phyloP scores from a whole-genome alignment of 1,139 yeast species.

The Geotrichum aggregatum region DNA sequence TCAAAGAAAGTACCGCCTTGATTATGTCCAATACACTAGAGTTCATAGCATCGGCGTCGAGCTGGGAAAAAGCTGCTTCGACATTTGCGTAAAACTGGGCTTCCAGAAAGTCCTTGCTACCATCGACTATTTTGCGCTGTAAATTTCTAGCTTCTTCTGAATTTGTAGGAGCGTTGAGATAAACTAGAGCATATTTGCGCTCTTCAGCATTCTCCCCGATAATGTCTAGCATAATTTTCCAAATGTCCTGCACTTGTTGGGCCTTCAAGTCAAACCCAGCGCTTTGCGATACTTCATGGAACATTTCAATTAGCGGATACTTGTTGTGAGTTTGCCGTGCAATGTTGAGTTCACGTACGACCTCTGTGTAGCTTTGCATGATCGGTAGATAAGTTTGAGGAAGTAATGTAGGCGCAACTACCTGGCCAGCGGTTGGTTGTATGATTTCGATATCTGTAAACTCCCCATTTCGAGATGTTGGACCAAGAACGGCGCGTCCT shows the following conservation, averaged over 20 bases:
- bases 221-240: constrained; percentile 36
- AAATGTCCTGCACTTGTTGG: constrained; percentile 39
- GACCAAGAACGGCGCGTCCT: constrained; percentile 40
- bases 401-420: constrained; percentile 16
- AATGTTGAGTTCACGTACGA: constrained; percentile 66
- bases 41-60: constrained; percentile 55
- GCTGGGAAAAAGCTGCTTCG: constrained; percentile 64
- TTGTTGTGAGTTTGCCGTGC: constrained; percentile 52
- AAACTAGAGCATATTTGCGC: constrained; percentile 45
- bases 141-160: constrained; percentile 38
- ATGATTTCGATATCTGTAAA: constrained; percentile 35
- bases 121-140: constrained; percentile 50
- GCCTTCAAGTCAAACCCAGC: constrained; percentile 37
- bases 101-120: constrained; percentile 63
- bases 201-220: constrained; percentile 42
- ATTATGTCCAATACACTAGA: constrained; percentile 72
- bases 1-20: constrained; percentile 56
- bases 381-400: constrained; percentile 3
- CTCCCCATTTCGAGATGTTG: constrained; percentile 33
- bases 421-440: constrained; percentile 27
- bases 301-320: constrained; percentile 51
- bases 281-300: constrained; percentile 45
- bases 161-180: constrained; percentile 26
- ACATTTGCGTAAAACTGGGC: constrained; percentile 71
- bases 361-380: constrained; percentile 24